Evolutionary conservation across 2,329 filamentous ascomycete genomes (phyloP).

Genomic region (Akanthomyces uredinophilus): DNA sequence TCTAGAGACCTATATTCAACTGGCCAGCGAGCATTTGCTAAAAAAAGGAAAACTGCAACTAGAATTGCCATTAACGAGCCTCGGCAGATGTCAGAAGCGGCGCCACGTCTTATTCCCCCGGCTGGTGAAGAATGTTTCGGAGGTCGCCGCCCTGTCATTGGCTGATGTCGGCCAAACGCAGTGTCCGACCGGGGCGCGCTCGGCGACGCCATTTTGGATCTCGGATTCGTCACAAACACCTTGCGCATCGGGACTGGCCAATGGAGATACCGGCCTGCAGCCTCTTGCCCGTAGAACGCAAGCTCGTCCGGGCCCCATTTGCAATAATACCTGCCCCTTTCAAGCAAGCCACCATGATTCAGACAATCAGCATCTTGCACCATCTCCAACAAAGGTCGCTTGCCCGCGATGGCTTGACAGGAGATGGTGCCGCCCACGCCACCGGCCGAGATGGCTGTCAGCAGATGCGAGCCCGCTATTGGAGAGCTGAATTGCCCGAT

Average conservation of each 20-base stretch:
- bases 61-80: background rate
- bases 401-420: background rate
- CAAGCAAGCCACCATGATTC: background rate
- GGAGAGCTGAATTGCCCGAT: constrained; percentile 2
- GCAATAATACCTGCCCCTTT: constrained; percentile 4
- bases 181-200: background rate
- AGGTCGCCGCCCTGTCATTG: background rate
- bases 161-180: background rate
- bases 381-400: background rate
- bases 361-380: background rate
- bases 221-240: background rate
- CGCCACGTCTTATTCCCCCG: background rate
- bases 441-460: background rate
- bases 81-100: background rate
- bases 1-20: no score
- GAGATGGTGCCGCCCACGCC: background rate
- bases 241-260: no score
- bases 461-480: background rate
- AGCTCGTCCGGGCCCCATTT: background rate
- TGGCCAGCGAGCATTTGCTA: no score
- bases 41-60: no score
- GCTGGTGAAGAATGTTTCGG: background rate
- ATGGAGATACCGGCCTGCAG: background rate
- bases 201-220: constrained; percentile 4
- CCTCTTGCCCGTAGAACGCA: background rate